Conservation (phyloP, 768 basidiomycete genomes). For the Suillus tomentosus region DNA sequence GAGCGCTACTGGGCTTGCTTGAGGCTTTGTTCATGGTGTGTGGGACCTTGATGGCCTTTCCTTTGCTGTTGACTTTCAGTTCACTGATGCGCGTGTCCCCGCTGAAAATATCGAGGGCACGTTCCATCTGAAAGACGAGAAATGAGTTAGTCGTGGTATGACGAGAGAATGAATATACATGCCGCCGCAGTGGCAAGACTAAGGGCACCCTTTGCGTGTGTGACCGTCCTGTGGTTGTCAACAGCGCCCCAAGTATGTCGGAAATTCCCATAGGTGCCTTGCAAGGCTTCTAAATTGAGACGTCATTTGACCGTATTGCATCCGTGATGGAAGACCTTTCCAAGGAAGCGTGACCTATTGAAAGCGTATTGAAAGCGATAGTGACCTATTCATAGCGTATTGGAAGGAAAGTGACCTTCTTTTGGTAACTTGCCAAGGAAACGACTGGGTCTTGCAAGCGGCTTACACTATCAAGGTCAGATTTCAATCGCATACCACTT, state of each 20-base stretch:
- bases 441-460: no score
- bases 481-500: no score
- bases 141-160: neutral
- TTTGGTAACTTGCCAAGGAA: no score
- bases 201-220: conserved; percentile 3
- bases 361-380: no score
- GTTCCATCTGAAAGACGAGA: conserved; percentile 8
- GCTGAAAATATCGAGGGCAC: neutral
- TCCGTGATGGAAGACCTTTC: no score
- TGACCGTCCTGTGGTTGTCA: conserved; percentile 2
- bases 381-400: no score
- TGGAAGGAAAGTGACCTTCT: no score
- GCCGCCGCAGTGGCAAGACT: conserved; percentile 8
- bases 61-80: neutral
- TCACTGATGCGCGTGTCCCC: neutral
- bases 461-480: no score
- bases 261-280: no score
- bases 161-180: conserved; percentile 8
- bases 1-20: neutral
- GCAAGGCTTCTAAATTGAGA: no score
- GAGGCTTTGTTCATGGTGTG: neutral
- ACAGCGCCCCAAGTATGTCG: neutral
- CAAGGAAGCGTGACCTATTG: no score
- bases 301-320: no score
- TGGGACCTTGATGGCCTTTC: neutral